A percentile compares a stretch with the other conserved stretches of the same genome.
phyloP scores from a whole-genome alignment of 2,329 filamentous ascomycete species.

The Pseudogymnoascus sp. region DNA sequence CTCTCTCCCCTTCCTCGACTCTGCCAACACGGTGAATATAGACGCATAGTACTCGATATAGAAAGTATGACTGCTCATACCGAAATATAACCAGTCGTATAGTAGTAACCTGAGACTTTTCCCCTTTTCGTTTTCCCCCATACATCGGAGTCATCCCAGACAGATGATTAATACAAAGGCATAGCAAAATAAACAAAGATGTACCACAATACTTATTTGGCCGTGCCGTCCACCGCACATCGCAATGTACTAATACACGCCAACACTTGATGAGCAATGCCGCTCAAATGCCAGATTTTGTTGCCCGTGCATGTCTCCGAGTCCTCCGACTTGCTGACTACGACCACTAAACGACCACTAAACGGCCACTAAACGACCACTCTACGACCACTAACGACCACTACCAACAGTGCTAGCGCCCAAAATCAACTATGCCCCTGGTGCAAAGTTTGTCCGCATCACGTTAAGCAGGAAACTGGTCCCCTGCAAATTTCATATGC shows the following conservation, averaged over 20 bases:
- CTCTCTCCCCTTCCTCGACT: no score
- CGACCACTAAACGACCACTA: not conserved
- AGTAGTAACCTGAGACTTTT: not conserved
- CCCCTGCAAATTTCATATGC: conserved; percentile 8
- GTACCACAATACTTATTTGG: not conserved
- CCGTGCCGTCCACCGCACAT: not conserved
- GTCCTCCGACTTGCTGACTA: not conserved
- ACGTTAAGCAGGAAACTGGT: not conserved
- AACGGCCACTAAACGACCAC: no score
- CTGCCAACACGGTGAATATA: not conserved
- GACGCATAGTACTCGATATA: not conserved
- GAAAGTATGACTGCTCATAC: not conserved
- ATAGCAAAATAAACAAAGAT: not conserved
- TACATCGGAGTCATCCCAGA: not conserved
- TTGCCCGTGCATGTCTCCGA: not conserved
- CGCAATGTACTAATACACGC: not conserved
- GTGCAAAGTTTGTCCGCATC: not conserved
- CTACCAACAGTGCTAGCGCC: not conserved
- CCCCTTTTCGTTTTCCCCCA: not conserved
- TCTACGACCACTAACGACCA: not conserved
- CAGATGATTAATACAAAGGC: not conserved
- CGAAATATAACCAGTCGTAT: not conserved
- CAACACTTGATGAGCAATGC: not conserved
- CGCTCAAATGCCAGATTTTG: not conserved
- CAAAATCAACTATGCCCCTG: not conserved